phyloP scores from a whole-genome alignment of 177 flowering plant genomes.

The Vitis hybrid region DNA sequence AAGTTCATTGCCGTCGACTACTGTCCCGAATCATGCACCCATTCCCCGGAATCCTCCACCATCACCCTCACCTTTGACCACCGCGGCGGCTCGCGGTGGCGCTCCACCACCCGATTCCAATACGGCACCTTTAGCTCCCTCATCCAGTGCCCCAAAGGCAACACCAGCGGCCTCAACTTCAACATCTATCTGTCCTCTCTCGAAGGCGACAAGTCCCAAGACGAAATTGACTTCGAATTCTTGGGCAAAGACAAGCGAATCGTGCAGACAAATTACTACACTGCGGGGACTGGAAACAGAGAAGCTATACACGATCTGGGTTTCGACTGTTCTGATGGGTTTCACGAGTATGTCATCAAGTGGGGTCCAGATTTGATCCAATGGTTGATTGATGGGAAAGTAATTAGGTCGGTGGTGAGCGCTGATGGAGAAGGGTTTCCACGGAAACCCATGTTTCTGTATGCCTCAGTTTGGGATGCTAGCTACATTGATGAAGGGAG shows the following conservation, averaged over 20 bases:
- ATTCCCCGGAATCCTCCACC: slow-evolving; percentile 35
- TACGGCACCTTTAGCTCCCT: slow-evolving; percentile 46
- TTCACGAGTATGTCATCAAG: slow-evolving; percentile 49
- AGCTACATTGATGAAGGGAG: slow-evolving; percentile 51
- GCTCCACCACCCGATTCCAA: slow-evolving; percentile 38
- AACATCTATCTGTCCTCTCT: slow-evolving; percentile 60
- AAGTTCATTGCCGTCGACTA: slow-evolving; percentile 51
- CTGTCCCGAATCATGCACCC: slow-evolving; percentile 46
- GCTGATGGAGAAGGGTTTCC: slow-evolving; percentile 38
- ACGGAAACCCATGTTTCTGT: slow-evolving; percentile 52
- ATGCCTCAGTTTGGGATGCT: slow-evolving; percentile 65
- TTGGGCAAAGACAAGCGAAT: slow-evolving; percentile 48
- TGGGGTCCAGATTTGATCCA: slow-evolving; percentile 40
- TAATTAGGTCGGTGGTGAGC: slow-evolving; percentile 42
- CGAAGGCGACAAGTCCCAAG: slow-evolving; percentile 53
- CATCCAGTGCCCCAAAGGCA: slow-evolving; percentile 56
- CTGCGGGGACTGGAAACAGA: slow-evolving; percentile 37
- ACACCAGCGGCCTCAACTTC: slow-evolving; percentile 65
- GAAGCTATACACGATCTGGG: slow-evolving; percentile 52
- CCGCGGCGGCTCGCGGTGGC: slow-evolving; percentile 63
- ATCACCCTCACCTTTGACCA: slow-evolving; percentile 43
- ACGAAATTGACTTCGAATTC: slow-evolving; percentile 65
- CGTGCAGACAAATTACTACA: slow-evolving; percentile 51
- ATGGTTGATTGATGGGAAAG: slow-evolving; percentile 55
- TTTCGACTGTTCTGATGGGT: slow-evolving; percentile 50